A percentile compares a stretch with the other conserved stretches of the same genome.
Conservation (phyloP, 106 monocot genomes). For the Allium fistulosum region DNA sequence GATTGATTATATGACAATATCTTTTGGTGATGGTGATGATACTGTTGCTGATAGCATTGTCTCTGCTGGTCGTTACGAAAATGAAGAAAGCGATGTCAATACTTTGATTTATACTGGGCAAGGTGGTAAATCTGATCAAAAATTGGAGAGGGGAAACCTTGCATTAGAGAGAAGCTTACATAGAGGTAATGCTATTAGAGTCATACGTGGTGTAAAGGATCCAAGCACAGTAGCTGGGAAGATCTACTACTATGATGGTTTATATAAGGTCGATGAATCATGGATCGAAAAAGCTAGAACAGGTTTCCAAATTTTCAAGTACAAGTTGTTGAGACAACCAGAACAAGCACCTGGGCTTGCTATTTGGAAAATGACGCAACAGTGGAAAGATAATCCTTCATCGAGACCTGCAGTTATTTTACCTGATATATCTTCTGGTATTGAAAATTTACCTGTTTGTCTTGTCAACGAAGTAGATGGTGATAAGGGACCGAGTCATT, state of each 20-base stretch:
- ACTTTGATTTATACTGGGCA: slow-evolving; percentile 56
- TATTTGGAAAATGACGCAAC: not conserved
- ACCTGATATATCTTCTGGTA: not conserved
- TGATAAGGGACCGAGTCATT: not conserved
- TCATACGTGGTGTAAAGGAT: not conserved
- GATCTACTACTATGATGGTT: not conserved
- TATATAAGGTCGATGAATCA: not conserved
- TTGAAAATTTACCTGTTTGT: not conserved
- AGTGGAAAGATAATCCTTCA: not conserved
- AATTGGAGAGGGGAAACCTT: not conserved
- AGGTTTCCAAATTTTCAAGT: not conserved
- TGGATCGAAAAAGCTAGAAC: not conserved
- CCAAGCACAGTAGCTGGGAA: not conserved
- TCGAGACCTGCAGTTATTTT: not conserved
- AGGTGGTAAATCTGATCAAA: slow-evolving; percentile 12
- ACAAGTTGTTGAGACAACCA: not conserved
- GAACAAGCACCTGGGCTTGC: not conserved
- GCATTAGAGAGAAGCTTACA: slow-evolving; percentile 1
- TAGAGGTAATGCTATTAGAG: not conserved
- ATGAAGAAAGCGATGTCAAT: slow-evolving; percentile 42
- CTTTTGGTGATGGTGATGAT: slow-evolving; percentile 28
- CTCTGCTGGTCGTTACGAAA: slow-evolving; percentile 65
- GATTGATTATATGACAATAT: slow-evolving; percentile 59
- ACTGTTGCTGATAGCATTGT: slow-evolving; percentile 59
- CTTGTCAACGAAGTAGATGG: not conserved